phyloP scores from a whole-genome alignment of 441 rosid species.

The Gossypium laxum region DNA sequence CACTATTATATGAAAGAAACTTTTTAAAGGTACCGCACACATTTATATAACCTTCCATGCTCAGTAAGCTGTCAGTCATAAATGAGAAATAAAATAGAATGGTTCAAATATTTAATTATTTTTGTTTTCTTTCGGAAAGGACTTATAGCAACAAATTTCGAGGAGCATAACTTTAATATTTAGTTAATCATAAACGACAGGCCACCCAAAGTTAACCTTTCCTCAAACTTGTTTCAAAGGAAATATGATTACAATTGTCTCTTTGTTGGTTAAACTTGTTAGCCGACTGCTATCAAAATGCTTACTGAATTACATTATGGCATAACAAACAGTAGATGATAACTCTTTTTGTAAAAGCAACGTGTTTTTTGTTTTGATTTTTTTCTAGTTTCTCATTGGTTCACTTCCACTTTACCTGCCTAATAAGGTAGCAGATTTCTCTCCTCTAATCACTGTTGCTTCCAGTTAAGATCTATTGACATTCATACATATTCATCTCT shows the following conservation, averaged over 20 bases:
- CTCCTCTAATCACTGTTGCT: background rate
- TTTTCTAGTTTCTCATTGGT: background rate
- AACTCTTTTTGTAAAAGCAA: background rate
- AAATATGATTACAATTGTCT: background rate
- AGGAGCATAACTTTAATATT: background rate
- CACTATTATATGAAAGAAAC: background rate
- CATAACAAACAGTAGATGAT: background rate
- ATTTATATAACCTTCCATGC: background rate
- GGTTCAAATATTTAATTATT: background rate
- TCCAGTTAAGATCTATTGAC: background rate
- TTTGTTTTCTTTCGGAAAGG: background rate
- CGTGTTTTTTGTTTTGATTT: background rate
- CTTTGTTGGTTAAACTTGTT: background rate
- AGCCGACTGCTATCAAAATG: background rate
- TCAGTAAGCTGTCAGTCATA: background rate
- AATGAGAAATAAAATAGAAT: background rate
- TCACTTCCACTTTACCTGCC: background rate
- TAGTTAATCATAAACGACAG: background rate
- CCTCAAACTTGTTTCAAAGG: background rate
- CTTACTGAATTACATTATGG: background rate
- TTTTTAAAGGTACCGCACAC: background rate
- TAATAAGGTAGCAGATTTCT: background rate
- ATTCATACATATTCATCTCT: background rate
- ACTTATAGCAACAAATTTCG: background rate
- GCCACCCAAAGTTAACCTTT: background rate